Base-by-base conservation (phyloP, 169 alveolate species). In the Babesia bigemina region DNA sequence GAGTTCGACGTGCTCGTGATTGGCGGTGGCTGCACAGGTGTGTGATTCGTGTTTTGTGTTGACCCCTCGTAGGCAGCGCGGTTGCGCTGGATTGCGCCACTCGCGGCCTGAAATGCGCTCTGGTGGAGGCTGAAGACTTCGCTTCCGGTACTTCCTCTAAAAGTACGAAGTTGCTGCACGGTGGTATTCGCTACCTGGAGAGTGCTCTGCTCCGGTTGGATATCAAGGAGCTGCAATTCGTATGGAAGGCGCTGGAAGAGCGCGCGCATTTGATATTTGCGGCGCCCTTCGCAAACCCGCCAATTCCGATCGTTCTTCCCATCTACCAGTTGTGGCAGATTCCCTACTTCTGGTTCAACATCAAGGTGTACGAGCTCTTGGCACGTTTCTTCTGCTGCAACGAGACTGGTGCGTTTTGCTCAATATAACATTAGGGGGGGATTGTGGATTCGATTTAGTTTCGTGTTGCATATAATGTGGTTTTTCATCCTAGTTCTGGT, bases 141-240 rank as follows among this genome's bases (percentile, higher is more conserved):
- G 96, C 96, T 9, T 91, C 96, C n/a, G 98, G 97, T 2, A 94
- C 99, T 1, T 92, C 98, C 49, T 90, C 96, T 8, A 95, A 93
- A 83, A 92, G 97, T 24, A 96, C 98, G 14, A 96, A 96, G 85
- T 90, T 96, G 50, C 89, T 95, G 21, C 99, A 96, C 75, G 99
- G 99, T 19, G 99, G 99, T 19, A 90, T 96, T 21, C 91, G 99
- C 66, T 96, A 96, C 84, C 90, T 95, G 61, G 95, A 95, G 75
- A 88, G 84, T 65, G 97, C 96, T 14, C 75, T 92, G 45, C 61
- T 86, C 22, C 77, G 84, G n/a, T 86, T 94, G 26, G 94, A 93
- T 73, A 63, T 84, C 57, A 70, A 86, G 28, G 97, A 93, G 81
- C 85, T 77, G 66, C 81, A 79, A 22, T 85, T 95, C 49, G 97